A percentile compares a stretch with the other conserved stretches of the same genome.
These are phyloP conservation scores for Paecilomyces fulvus DNA, from an alignment of 2,329 filamentous ascomycete genomes.

Conservation along the genomic window DNA sequence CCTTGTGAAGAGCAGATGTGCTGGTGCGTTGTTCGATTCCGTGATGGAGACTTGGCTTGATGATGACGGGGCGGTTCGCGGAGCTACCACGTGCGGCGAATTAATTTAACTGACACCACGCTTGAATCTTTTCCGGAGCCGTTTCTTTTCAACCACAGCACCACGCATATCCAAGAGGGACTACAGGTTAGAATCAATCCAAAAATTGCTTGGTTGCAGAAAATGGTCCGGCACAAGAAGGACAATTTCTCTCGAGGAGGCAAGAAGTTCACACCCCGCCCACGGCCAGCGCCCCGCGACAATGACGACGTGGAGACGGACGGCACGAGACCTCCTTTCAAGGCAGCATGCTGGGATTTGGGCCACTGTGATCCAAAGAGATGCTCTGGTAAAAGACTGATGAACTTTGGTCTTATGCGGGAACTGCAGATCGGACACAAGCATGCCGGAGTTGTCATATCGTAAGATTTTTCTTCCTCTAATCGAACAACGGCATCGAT, in stretches of 20 bases:
- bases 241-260: conserved; percentile 65
- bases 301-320: conserved; percentile 32
- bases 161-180: not conserved
- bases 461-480: conserved; percentile 33
- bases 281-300: conserved; percentile 40
- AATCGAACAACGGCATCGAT: not conserved
- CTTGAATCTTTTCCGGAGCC: conserved; percentile 1
- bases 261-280: conserved; percentile 59
- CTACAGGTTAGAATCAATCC: not conserved
- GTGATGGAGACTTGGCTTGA: not conserved
- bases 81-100: conserved; percentile 20
- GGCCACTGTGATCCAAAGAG: conserved; percentile 96
- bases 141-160: conserved; percentile 1
- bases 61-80: conserved; percentile 10
- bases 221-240: conserved; percentile 95
- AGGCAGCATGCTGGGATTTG: conserved; percentile 95
- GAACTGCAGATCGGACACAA: conserved; percentile 87
- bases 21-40: not conserved
- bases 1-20: not conserved
- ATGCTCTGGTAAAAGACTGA: conserved; percentile 91
- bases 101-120: not conserved
- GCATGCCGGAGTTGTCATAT: conserved; percentile 85
- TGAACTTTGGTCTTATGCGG: conserved; percentile 87
- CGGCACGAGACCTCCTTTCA: conserved; percentile 51
- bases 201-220: not conserved